A percentile compares a stretch with the other conserved stretches of the same genome.
Conservation (phyloP, 371 early-diverging fungal genomes). For the Mortierella sp. region DNA sequence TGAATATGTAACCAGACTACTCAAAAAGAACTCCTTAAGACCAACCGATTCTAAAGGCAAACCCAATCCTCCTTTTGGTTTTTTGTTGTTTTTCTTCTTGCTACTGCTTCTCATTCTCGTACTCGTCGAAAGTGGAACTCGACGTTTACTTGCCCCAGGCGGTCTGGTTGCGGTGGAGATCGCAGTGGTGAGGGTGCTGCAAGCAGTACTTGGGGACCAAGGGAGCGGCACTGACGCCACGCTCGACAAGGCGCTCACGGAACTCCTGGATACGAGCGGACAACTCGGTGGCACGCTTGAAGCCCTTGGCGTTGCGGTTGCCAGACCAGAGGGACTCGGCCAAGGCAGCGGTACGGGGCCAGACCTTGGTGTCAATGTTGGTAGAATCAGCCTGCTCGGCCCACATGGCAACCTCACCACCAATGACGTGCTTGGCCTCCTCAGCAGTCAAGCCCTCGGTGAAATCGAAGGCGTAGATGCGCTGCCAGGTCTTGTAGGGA, state of each 20-base stretch:
- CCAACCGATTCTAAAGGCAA: neutral
- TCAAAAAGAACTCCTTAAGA: neutral
- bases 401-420: constrained; percentile 81
- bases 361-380: constrained; percentile 73
- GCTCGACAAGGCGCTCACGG: constrained; percentile 76
- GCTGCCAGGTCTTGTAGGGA: constrained; percentile 88
- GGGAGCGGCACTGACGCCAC: constrained; percentile 43
- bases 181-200: constrained; percentile 58
- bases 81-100: constrained; percentile 11
- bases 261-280: constrained; percentile 79
- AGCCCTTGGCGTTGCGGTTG: constrained; percentile 66
- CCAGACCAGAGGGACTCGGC: constrained; percentile 87
- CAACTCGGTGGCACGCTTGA: constrained; percentile 71
- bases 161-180: constrained; percentile 51
- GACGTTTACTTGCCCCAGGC: constrained; percentile 43
- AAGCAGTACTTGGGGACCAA: constrained; percentile 60
- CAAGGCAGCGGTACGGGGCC: constrained; percentile 83
- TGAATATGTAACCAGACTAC: constrained; percentile 36
- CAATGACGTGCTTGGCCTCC: constrained; percentile 64
- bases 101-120: neutral
- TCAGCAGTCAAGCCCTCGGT: constrained; percentile 66
- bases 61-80: neutral
- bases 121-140: neutral
- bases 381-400: constrained; percentile 78
- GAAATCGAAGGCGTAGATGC: constrained; percentile 82